These are phyloP conservation scores for Pythium pyrilobum DNA, from an alignment of 352 stramenopile species.

Conservation along the genomic window DNA sequence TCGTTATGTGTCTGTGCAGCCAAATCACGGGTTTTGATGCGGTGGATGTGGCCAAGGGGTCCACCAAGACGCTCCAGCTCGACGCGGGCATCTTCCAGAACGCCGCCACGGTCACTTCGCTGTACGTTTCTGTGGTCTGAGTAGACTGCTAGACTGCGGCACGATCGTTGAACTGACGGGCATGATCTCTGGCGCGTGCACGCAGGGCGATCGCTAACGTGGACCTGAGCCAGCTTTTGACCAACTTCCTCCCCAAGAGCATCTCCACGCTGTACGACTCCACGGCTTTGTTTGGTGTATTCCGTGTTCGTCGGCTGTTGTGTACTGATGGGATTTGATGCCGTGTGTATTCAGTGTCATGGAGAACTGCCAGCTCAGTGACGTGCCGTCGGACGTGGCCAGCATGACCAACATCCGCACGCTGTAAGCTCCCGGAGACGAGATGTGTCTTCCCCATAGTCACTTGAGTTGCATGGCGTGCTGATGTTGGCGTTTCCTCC, in stretches of 20 bases:
- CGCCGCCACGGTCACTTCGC: conserved; percentile 26
- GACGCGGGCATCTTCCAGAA: conserved; percentile 39
- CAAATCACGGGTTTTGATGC: conserved; percentile 71
- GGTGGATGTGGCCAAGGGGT: conserved; percentile 48
- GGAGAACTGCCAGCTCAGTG: conserved; percentile 64
- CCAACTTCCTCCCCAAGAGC: conserved; percentile 45
- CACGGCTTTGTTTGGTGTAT: background rate
- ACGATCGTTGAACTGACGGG: background rate
- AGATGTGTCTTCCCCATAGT: background rate
- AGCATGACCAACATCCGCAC: conserved; percentile 45
- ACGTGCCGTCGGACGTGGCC: conserved; percentile 38
- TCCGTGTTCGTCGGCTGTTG: background rate
- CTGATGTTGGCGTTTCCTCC: background rate
- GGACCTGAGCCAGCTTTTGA: conserved; percentile 39
- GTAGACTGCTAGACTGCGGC: background rate
- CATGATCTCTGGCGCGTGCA: too few relatives aligned
- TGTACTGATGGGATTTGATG: background rate
- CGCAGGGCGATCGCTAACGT: conserved; percentile 52
- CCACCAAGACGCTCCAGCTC: conserved; percentile 46
- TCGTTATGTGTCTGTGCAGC: conserved; percentile 20
- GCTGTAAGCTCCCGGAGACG: conserved; percentile 42
- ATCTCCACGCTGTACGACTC: conserved; percentile 32
- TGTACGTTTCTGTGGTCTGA: conserved; percentile 29
- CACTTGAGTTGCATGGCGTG: background rate
- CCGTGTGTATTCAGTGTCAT: conserved; percentile 34